phyloP scores from a whole-genome alignment of 495 filamentous ascomycete genomes.

The Pseudomonodictys pantanalensis region DNA sequence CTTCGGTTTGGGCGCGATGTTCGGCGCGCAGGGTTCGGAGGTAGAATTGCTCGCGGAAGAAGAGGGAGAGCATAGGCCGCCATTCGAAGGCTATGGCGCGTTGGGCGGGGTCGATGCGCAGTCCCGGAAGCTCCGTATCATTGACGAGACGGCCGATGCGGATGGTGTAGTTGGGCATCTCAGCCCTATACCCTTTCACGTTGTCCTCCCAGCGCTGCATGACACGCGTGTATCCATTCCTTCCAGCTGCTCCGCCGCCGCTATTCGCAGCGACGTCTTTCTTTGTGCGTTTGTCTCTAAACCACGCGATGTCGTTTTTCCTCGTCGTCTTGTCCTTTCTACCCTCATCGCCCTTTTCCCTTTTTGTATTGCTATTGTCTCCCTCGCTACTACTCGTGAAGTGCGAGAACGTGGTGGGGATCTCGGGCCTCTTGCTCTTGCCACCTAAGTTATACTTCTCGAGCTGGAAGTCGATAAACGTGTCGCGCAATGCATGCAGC shows the following conservation, averaged over 20 bases:
- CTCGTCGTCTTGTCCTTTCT: background rate
- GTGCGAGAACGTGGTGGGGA: constrained; percentile 1
- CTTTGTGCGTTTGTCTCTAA: constrained; percentile 5
- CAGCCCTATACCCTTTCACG: background rate
- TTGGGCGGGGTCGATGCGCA: background rate
- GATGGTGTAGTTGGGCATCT: constrained; percentile 24
- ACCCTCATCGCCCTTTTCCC: background rate
- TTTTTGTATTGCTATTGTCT: too few species aligned
- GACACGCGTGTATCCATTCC: background rate
- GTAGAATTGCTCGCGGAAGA: constrained; percentile 14
- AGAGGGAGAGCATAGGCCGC: constrained; percentile 19
- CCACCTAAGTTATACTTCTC: constrained; percentile 31
- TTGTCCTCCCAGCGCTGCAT: constrained; percentile 17
- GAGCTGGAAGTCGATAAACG: constrained; percentile 14
- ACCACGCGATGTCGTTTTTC: too few species aligned
- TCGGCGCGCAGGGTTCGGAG: background rate
- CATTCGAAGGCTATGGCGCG: constrained; percentile 17
- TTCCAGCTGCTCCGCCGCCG: background rate
- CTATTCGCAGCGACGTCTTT: background rate
- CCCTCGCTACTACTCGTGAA: background rate
- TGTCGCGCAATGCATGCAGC: constrained; percentile 8
- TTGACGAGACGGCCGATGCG: constrained; percentile 18
- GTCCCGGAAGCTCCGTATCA: constrained; percentile 16
- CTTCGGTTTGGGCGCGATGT: background rate
- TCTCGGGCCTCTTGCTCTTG: constrained; percentile 9